Base-by-base conservation (phyloP, 2,329 filamentous ascomycete species). In the Fusarium torulosum region DNA sequence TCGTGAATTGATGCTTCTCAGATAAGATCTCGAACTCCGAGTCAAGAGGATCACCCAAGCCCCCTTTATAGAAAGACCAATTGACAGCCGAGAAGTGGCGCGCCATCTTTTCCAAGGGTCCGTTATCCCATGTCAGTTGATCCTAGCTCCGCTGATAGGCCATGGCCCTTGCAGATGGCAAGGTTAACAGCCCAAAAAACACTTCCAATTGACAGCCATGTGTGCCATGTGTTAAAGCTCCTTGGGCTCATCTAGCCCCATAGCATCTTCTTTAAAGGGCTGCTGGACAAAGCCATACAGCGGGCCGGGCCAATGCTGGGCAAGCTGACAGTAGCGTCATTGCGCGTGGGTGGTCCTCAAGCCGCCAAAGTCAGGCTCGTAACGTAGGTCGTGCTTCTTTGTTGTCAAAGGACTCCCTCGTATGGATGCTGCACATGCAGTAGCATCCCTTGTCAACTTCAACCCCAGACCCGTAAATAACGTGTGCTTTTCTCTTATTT, bases 161-260 rank as follows among this genome's bases (percentile, higher is more conserved):
- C 59, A 60, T 37, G 70, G 70, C 72, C 72, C 72, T 74, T 74
- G 72, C 72, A 74, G 72, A 63, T 67, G 43, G 57, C 66, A 71
- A 74, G 72, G 71, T 70, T 71, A 23, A 53, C 55, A 66, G 49
- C 42, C 53, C 27, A 29, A 54, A 59, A 69, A 69, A 53, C 56
- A 69, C 52, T 46, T 40, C 66, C 49, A 66, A 69, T 66, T 23
- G 62, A 54, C 29, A 55, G 38, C 54, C 63, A 57, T 58, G 41
- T 66, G 43, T 69, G 53, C 66, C 62, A 69, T 70, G 47, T 63
- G 63, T 66, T 66, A 45, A 54, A 53, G 62, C 58, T 43, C 53
- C 44, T 53, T 54, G 66, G 56, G 49, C 46, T 69, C 50, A 37
- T 55, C 55, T n/a, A n/a, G n/a, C n/a, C n/a, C n/a, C n/a, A n/a